These are phyloP conservation scores for Cryphonectria parasitica DNA, from an alignment of 2,329 filamentous ascomycete species.

Conservation along the genomic window DNA sequence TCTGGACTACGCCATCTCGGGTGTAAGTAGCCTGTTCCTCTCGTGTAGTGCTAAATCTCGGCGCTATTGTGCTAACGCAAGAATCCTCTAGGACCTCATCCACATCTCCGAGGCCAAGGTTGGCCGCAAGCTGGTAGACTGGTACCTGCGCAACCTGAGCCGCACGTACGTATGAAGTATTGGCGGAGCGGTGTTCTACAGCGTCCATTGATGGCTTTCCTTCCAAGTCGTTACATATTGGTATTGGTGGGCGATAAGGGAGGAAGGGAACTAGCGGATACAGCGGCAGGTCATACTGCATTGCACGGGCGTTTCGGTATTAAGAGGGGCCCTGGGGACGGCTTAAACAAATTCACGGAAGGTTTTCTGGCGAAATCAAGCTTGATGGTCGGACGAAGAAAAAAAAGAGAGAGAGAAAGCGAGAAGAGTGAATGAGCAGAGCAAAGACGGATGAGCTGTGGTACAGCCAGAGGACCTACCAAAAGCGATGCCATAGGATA, in stretches of 20 bases:
- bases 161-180: constrained; percentile 76
- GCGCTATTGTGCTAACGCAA: constrained; percentile 36
- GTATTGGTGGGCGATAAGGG: constrained; percentile 26
- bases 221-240: constrained; percentile 7
- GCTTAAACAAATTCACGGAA: neutral
- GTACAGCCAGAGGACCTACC: neutral
- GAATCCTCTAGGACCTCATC: constrained; percentile 74
- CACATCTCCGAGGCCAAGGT: constrained; percentile 99
- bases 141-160: constrained; percentile 96
- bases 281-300: constrained; percentile 41
- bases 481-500: neutral
- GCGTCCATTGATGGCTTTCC: constrained; percentile 11
- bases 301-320: constrained; percentile 45
- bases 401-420: neutral
- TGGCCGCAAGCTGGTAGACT: constrained; percentile 94
- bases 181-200: constrained; percentile 15
- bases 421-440: neutral
- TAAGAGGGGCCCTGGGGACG: constrained; percentile 4
- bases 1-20: constrained; percentile 95
- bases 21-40: constrained; percentile 61
- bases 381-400: neutral
- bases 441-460: neutral
- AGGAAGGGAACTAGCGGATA: constrained; percentile 33
- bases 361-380: neutral
- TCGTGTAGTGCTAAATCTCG: constrained; percentile 18